Base-by-base conservation (phyloP, 371 early-diverging fungal genomes). In the Umbelopsis sp. region DNA sequence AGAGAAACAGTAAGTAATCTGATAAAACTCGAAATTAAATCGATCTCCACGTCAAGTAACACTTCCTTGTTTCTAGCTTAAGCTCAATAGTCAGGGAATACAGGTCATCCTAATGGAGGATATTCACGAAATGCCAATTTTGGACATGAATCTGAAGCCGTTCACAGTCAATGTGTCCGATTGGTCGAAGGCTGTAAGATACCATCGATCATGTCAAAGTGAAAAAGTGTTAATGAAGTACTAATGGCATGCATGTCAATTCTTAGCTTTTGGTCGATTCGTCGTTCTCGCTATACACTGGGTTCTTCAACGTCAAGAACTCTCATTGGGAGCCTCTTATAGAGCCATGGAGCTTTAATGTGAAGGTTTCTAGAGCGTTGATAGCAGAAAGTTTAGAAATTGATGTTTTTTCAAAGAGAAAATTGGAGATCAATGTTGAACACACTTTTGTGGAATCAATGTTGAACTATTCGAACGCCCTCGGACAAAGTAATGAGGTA, bases 241-340 rank as follows among this genome's bases (percentile, higher is more conserved):
- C 41, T 41, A 41, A 41, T 29, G 29, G 29, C 2, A 41, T 41
- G 7, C 41, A 41, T 41, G 41, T 41, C 2, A 41, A 10, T 46
- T n/a, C 44, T n/a, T 63, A 78, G 57, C 35, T 57, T 6, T 57
- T 57, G n/a, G 57, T 53, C 65, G 44, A 57, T 44, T 25, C 48
- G 3, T 64, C 79, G 66, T 50, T 88, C 69, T 81, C 79, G 1
- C 65, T 90, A 20, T 80, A 85, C 66, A 75, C 79, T 29, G 76
- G 80, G 65, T 87, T 85, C 77, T 99, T 94, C 72, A 98, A 99
- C 79, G 81, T 96, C 63, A 92, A 93, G 65, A 97, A 96, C 77
- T 98, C 99, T 11, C 96, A 97, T 72, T 99, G 99, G 99, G 99
- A 99, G 76, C 98, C 99, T 0, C 67, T 99, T 29, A 69, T 98